phyloP scores from a whole-genome alignment of 768 basidiomycete genomes.

The Paxillus rubicundulus region DNA sequence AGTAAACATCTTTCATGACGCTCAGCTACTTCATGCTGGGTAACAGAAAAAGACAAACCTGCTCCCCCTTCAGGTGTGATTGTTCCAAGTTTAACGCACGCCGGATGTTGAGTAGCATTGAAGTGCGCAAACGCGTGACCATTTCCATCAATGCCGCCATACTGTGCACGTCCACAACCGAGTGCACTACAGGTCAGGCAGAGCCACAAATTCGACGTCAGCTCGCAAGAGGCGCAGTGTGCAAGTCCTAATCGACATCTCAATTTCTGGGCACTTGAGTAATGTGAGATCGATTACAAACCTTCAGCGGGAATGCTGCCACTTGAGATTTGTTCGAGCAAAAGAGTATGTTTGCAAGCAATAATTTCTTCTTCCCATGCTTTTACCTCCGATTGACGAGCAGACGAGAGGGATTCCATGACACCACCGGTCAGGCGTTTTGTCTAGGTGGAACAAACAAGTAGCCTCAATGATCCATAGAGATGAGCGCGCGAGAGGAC shows the following conservation, averaged over 20 bases:
- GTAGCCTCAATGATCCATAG: neutral
- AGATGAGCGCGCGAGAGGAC: neutral
- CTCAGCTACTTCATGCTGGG: neutral
- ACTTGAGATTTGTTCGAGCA: constrained; percentile 45
- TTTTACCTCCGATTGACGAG: constrained; percentile 91
- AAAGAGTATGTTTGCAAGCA: constrained; percentile 78
- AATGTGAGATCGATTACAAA: neutral
- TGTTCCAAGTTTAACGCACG: constrained; percentile 92
- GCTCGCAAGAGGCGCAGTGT: constrained; percentile 77
- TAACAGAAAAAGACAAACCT: constrained; percentile 46
- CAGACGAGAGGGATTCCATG: constrained; percentile 81
- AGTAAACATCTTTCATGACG: constrained; percentile 71
- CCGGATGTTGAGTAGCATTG: constrained; percentile 64
- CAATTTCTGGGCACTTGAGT: neutral
- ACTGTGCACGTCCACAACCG: constrained; percentile 86
- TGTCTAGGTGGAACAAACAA: constrained; percentile 35
- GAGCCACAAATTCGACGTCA: constrained; percentile 93
- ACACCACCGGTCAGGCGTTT: constrained; percentile 60
- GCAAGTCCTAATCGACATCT: constrained; percentile 56
- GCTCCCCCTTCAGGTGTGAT: constrained; percentile 94
- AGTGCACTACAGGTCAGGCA: constrained; percentile 89
- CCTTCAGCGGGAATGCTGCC: constrained; percentile 28
- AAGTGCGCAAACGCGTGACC: constrained; percentile 87
- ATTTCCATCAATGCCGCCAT: constrained; percentile 79
- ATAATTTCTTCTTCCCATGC: constrained; percentile 96